phyloP scores from a whole-genome alignment of 495 filamentous ascomycete genomes.

The Pyronema domesticum region DNA sequence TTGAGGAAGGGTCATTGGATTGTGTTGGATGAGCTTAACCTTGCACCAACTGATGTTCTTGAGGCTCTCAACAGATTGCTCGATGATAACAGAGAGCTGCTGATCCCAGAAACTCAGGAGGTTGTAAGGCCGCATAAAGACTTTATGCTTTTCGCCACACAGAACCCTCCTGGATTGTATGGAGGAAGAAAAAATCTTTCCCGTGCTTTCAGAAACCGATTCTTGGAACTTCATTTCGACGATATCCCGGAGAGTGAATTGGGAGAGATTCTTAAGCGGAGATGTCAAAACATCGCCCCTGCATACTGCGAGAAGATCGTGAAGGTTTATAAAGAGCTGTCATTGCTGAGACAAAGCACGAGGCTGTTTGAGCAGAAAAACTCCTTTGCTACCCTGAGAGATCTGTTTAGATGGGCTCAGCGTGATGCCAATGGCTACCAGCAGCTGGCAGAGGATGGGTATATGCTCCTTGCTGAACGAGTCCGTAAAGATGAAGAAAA shows the following conservation, averaged over 20 bases:
- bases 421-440: slow-evolving; percentile 68
- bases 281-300: slow-evolving; percentile 57
- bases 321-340: slow-evolving; percentile 81
- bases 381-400: slow-evolving; percentile 88
- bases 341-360: slow-evolving; percentile 68
- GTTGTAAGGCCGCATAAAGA: slow-evolving; percentile 75
- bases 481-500: slow-evolving; percentile 84
- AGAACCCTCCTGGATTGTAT: slow-evolving; percentile 91
- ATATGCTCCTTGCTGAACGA: slow-evolving; percentile 85
- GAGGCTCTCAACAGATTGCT: slow-evolving; percentile 88
- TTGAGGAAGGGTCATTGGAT: slow-evolving; percentile 92
- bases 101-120: slow-evolving; percentile 95
- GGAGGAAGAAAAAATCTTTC: slow-evolving; percentile 86
- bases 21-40: slow-evolving; percentile 88
- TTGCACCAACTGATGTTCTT: slow-evolving; percentile 89
- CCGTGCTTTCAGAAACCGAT: slow-evolving; percentile 87
- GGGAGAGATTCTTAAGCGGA: slow-evolving; percentile 75
- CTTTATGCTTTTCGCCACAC: slow-evolving; percentile 98
- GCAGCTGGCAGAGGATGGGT: slow-evolving; percentile 80
- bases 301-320: slow-evolving; percentile 85
- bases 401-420: slow-evolving; percentile 94
- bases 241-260: slow-evolving; percentile 93
- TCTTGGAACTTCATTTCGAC: slow-evolving; percentile 92
- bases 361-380: slow-evolving; percentile 92
- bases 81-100: slow-evolving; percentile 92